Conservation (phyloP, 1,139 yeast genomes). For the Insectozyma bohioensis region DNA sequence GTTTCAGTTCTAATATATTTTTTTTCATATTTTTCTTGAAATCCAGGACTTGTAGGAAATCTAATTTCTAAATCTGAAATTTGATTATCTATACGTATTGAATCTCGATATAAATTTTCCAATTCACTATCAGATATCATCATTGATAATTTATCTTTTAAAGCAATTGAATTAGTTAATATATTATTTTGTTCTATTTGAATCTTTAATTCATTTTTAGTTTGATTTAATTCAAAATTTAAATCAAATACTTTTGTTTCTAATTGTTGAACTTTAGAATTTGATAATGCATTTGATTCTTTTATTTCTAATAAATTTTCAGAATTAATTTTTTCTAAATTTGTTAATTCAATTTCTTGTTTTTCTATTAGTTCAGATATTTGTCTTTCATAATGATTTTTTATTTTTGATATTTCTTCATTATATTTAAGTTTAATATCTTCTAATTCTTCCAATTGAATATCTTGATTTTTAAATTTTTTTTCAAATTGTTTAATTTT, state of each 20-base stretch:
- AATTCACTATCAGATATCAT: constrained; percentile 6
- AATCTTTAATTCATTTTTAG: constrained; percentile 7
- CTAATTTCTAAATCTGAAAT: constrained; percentile 4
- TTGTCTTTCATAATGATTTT: constrained; percentile 4
- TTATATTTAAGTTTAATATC: constrained; percentile 1
- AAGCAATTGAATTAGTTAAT: constrained; percentile 10
- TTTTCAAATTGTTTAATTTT: constrained; percentile 6
- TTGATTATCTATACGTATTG: constrained; percentile 9
- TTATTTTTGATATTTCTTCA: constrained; percentile 1
- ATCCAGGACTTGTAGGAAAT: background rate
- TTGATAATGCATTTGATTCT: constrained; percentile 2
- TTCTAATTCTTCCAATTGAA: constrained; percentile 5
- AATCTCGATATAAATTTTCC: constrained; percentile 7
- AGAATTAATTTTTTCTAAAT: constrained; percentile 4
- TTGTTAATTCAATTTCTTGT: constrained; percentile 7
- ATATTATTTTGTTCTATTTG: constrained; percentile 6
- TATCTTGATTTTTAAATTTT: constrained; percentile 4
- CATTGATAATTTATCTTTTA: constrained; percentile 10
- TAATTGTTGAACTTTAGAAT: constrained; percentile 4
- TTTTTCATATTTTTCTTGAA: constrained; percentile 1
- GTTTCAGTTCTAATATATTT: constrained; percentile 10
- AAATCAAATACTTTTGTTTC: constrained; percentile 10
- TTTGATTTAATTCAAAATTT: constrained; percentile 10
- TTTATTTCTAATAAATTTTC: background rate
- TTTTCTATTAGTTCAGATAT: constrained; percentile 1